These are phyloP conservation scores for Persicaria maculosa DNA, from an alignment of 148 eudicot species.

Conservation along the genomic window DNA sequence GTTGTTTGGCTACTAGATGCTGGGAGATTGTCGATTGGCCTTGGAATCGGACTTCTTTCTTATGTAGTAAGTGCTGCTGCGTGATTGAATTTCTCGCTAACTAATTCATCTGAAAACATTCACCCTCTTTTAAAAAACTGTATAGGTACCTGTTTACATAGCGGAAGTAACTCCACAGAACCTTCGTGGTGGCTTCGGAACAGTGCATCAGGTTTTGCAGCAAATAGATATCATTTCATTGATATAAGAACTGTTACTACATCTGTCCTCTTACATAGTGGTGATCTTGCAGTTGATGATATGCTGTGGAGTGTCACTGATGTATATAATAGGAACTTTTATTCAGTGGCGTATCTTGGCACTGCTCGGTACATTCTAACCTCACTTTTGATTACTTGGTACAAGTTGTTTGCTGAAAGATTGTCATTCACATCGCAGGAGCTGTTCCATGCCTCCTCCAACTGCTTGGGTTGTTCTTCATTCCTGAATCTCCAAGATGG, in stretches of 20 bases:
- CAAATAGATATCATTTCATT: conserved; percentile 3
- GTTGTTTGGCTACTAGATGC: conserved; percentile 57
- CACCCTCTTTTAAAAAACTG: no score
- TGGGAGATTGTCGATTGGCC: conserved; percentile 55
- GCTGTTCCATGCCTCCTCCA: conserved; percentile 24
- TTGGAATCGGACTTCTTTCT: conserved; percentile 70
- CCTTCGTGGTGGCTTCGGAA: conserved; percentile 67
- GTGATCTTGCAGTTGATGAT: conserved; percentile 54
- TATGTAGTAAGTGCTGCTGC: conserved; percentile 46
- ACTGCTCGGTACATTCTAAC: conserved; percentile 33
- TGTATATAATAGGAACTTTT: conserved; percentile 48
- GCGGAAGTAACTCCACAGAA: conserved; percentile 88
- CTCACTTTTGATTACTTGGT: background rate
- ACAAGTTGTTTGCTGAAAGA: background rate
- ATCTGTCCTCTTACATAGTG: conserved; percentile 1
- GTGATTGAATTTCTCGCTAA: background rate
- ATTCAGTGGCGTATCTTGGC: conserved; percentile 59
- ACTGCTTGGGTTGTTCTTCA: conserved; percentile 50
- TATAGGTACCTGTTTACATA: conserved; percentile 86
- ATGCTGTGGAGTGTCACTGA: conserved; percentile 52
- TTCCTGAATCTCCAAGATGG: conserved; percentile 85
- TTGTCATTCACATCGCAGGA: conserved; percentile 32
- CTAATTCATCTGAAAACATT: background rate
- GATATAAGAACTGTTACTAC: background rate
- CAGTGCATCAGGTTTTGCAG: conserved; percentile 57